A percentile compares a stretch with the other conserved stretches of the same genome.
Conservation (phyloP, 2,329 filamentous ascomycete genomes). For the Fusarium tuaranense region DNA sequence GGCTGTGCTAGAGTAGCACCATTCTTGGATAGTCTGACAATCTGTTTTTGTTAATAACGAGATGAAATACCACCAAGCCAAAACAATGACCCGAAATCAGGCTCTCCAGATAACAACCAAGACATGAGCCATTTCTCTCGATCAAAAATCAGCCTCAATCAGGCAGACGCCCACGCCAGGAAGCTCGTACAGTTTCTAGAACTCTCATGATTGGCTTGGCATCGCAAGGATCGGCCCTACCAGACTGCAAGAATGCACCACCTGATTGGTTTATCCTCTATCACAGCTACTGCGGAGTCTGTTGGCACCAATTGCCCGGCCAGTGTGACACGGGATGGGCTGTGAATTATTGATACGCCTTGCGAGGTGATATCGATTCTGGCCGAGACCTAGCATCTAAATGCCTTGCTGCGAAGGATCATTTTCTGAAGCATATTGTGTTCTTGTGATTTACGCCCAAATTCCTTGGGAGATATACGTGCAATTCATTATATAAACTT, state of each 20-base stretch:
- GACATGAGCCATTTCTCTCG: not conserved
- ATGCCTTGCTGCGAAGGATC: not conserved
- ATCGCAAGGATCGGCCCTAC: not conserved
- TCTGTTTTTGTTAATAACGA: not conserved
- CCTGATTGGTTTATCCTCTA: not conserved
- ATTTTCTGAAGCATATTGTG: not conserved
- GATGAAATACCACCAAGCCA: not conserved
- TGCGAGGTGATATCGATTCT: not conserved
- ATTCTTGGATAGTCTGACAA: not conserved
- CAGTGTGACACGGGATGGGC: not conserved
- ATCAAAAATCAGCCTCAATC: not conserved
- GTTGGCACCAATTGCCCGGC: constrained; percentile 2
- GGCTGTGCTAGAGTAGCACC: not conserved
- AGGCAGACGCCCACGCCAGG: constrained; percentile 9
- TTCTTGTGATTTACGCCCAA: not conserved
- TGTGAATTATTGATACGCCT: not conserved
- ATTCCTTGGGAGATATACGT: not conserved
- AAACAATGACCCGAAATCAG: not conserved
- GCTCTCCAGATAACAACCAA: not conserved
- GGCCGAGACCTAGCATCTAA: not conserved
- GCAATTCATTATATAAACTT: constrained; percentile 10
- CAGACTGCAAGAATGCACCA: not conserved
- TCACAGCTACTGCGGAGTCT: not conserved
- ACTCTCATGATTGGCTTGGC: constrained; percentile 1
- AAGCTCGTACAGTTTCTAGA: constrained; percentile 12